Percentiles rank a stretch among this genome's conserved stretches.
Evolutionary conservation across 2,329 filamentous ascomycete species (phyloP).

Genomic region (Trichoderma lentiforme): DNA sequence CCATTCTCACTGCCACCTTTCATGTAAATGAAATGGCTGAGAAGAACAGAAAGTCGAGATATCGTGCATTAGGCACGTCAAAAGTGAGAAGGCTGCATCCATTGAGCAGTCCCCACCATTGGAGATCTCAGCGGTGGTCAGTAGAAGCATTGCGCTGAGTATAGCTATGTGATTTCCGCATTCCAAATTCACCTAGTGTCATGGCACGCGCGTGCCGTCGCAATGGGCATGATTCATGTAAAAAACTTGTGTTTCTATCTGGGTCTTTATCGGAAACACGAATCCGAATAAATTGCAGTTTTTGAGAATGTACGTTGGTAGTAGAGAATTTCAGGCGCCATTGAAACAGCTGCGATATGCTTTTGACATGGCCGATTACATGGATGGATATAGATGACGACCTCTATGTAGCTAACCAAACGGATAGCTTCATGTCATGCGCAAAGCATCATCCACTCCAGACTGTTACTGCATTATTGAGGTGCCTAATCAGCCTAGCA

Average conservation of each 20-base stretch:
- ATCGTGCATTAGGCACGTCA: background rate
- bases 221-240: background rate
- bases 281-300: background rate
- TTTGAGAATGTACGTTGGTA: background rate
- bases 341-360: background rate
- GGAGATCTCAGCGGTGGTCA: background rate
- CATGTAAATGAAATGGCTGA: conserved; percentile 40
- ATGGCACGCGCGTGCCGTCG: background rate
- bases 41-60: background rate
- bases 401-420: background rate
- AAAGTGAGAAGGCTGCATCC: background rate
- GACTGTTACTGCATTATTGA: background rate
- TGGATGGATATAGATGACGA: background rate
- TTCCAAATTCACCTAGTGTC: background rate
- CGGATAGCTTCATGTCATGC: background rate
- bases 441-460: background rate
- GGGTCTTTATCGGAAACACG: background rate
- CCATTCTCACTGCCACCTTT: conserved; percentile 94
- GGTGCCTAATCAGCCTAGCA: background rate
- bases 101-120: background rate
- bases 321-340: background rate
- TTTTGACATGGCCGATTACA: background rate
- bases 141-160: background rate
- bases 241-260: background rate
- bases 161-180: background rate